These are phyloP conservation scores for Typha latifolia DNA, from an alignment of 176 grass and related monocot genomes.

Conservation along the genomic window DNA sequence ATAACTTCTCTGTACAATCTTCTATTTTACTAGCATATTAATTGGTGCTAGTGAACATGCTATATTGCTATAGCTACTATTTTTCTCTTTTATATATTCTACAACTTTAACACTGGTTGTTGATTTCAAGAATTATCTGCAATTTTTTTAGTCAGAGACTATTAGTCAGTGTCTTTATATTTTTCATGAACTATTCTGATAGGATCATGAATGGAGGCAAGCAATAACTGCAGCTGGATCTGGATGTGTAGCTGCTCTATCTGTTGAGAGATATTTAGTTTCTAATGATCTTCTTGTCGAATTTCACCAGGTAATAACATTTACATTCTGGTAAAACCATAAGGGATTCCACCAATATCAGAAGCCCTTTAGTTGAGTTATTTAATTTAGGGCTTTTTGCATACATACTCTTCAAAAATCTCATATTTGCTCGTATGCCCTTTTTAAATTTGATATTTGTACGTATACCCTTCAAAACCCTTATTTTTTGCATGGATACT, in stretches of 20 bases:
- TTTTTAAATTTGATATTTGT: too few relatives aligned
- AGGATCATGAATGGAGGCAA: constrained; percentile 99
- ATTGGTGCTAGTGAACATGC: too few relatives aligned
- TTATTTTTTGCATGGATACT: too few relatives aligned
- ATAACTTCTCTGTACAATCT: too few relatives aligned
- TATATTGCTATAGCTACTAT: background rate
- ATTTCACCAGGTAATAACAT: constrained; percentile 77
- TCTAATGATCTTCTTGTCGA: constrained; percentile 77
- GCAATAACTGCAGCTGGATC: constrained; percentile 95
- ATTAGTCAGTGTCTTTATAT: background rate
- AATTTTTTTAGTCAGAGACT: background rate
- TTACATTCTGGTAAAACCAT: too few relatives aligned
- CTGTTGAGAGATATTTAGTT: constrained; percentile 96
- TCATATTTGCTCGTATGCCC: too few relatives aligned
- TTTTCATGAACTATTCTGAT: background rate
- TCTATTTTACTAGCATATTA: too few relatives aligned
- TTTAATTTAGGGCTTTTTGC: too few relatives aligned
- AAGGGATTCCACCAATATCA: too few relatives aligned
- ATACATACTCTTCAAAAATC: too few relatives aligned
- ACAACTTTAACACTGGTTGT: background rate
- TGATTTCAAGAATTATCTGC: background rate
- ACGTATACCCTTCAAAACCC: too few relatives aligned
- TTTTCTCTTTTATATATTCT: background rate
- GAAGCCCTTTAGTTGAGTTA: too few relatives aligned
- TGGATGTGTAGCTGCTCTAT: constrained; percentile 92